Evolutionary conservation across 108 stramenopile species (phyloP), one percentile per base, ranked within the genome.

Genomic region (Nitzschia putrida): DNA sequence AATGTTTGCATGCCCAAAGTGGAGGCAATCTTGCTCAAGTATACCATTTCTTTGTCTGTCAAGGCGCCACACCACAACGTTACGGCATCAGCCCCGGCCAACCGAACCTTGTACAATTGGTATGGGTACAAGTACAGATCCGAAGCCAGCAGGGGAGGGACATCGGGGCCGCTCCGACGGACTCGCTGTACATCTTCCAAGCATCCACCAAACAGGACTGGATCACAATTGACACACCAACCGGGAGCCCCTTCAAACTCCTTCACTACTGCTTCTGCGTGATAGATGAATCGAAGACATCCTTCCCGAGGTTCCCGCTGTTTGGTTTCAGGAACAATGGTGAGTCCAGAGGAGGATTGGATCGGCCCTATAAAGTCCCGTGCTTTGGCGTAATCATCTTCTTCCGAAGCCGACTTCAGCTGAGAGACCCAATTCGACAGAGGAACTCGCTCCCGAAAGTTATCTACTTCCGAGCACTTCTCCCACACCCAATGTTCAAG

Each of bases 401-500:
- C 89, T 22, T 74, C 64, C 53, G 67, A 69, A 8, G 66, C 68
- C 7, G 80, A 70, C 55, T 84, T 82, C 44, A 85, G 86, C 42
- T 92, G 84, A 53, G 84, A 85, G 26, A 95, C 67, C 8, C 91
- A 66, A 73, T 90, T 86, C 4, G 87, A 80, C 16, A 95, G 80
- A 43, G 90, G 86, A 38, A 87, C 85, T 29, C 90, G 79, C 61
- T 95, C 93, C 25, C 93, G 80, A 51, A 85, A 78, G 7, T 90
- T 73, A 76, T 95, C 93, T 10, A 92, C 93, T 66, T 95, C 89
- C 7, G 88, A 91, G 66, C 92, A 90, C 64, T 95, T 95, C 23
- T 95, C 93, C 93, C 93, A 95, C 89, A 95, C 89, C 68, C 78
- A 95, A 14, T 88, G 86, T 68, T 92, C 93, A 60, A 95, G 68